Base-by-base conservation (phyloP, 805 yeast genomes). In the Brettanomyces anomalus region DNA sequence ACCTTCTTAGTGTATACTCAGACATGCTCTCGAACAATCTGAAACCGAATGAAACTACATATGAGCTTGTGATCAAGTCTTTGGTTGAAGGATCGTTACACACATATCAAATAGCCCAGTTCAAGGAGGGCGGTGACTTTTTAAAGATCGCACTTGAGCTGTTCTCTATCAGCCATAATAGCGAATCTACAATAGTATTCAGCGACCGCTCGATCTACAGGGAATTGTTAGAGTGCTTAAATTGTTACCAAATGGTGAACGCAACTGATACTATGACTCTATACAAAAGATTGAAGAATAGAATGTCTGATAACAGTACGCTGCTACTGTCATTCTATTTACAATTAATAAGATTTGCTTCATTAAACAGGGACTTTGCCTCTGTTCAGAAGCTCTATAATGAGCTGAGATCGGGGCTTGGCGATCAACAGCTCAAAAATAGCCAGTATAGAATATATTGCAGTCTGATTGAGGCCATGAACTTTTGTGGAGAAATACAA, bases 1-100 rank as follows among this genome's bases (percentile, higher is more conserved):
- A 72, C 42, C 57, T 83, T 45, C 62, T 83, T 48, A 79, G 77
- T 17, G 77, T 81, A 31, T 83, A 83, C 55, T 84, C 83, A 40
- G 88, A 81, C 51, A 62, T 81, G 55, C 65, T 83, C 33, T 54
- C 72, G 19, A 67, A 70, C 49, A 68, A 66, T 46, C 46, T 76
- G 33, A 79, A 75, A 54, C 93, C 93, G 15, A 67, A 71, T 20
- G 52, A 57, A 35, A 65, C 64, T 16, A 80, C 85, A 6, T 82
- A 76, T 57, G 65, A 73, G 50, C 56, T 74, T 3, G 70, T 74
- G 4, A 63, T 83, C 37, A 60, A 62, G 18, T 70, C 74, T 26
- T 64, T 83, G 21, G 64, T 81, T 41, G 61, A 63, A 33, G 78
- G 80, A 4, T 61, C 79, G 2, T 61, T 70, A 34, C 48, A 53